Evolutionary conservation across 1,284 basidiomycete species (phyloP), one percentile per base, ranked within the genome.

Genomic region (Cutaneotrichosporon spelunceum): DNA sequence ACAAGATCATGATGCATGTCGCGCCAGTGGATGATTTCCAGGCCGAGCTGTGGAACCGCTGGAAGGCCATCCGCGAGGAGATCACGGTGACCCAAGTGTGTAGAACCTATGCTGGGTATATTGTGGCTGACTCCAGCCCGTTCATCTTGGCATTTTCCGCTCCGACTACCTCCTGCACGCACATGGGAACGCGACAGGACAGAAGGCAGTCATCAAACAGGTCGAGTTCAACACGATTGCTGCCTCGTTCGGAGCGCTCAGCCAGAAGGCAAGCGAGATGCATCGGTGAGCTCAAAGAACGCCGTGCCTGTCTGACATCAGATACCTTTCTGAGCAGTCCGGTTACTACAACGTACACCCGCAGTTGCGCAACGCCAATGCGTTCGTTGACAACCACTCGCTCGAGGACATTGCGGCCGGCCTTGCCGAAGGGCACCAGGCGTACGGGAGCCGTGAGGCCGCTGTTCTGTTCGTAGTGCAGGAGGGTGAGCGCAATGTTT

Each of bases 221-320:
- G 95, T 99, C 57, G 96, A 99, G 77, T 96, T 98, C 80, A 99
- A 99, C 77, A 98, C 95, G 6, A 95, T 98, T 68, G 92, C 93
- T 0, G 86, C 89, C 0, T 93, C 91, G 1, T 97, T 98, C 73
- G 95, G 93, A 1, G 77, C 87, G 0, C 81, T 98, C 16, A 91
- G 90, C 3, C 84, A 92, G 63, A 84, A 83, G 47, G 84, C 86
- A 8, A 84, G 88, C 19, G 84, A 85, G 26, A 78, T 98, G 72
- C 95, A 98, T 78, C 82, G 85, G 91, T 92, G 69, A 64, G 81
- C 70, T 30, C 23, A 6, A 8, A 16, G n/a, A n/a, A n/a, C n/a
- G 39, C 13, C 27, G 49, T 62, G 49, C 13, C 4, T 16, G 23
- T 52, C 60, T 63, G 47, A 62, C 55, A 21, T 21, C 54, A 92